Evolutionary conservation across 208 protist species (phyloP), one percentile per base, ranked within the genome.

Genomic region (Acanthamoeba lenticulata): DNA sequence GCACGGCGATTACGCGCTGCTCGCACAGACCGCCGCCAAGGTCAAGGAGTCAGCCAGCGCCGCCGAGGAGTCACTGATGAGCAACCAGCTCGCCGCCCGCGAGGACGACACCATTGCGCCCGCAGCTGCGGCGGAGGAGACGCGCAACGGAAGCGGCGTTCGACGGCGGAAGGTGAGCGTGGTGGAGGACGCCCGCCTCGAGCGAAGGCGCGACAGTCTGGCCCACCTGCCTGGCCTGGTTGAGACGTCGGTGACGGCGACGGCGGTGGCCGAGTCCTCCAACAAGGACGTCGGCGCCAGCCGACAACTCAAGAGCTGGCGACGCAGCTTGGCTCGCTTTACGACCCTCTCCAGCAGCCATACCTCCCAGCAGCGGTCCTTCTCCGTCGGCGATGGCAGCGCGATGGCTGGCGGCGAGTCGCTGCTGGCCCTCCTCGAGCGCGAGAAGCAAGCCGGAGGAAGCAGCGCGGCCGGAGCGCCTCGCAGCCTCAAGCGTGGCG

Each of bases 181-280:
- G 40, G 44, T 38, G 19, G 72, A 83, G 72, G 72, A 83, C 17
- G 27, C 72, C 21, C 72, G 72, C 34, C 11, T 83, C 40, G 72
- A 83, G 42, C 72, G 72, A 83, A 42, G 72, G 42, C 34, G 72
- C 17, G 72, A 83, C 72, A 83, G 72, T 27, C 72, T 83, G 40
- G 72, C 72, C 38, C 38, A 83, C 13, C 44, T 83, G 72, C 72
- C 72, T 21, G 38, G 49, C 72, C 52, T 60, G 52, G 21, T 74
- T n/a, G 65, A 40, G 32, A 40, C 7, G 65, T 19, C 65, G 5
- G n/a, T 15, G 19, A 34, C 65, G 34, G 27, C 40, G 6, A 19
- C 72, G 11, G 13, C 40, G 2, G 11, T 38, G 1, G 32, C 34
- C 38, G 40, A 6, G 15, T 13, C 69, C 62, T 72, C 62, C 62